These are phyloP conservation scores for Eucalyptus tenuipes DNA, from an alignment of 345 rosid species.

Conservation along the genomic window DNA sequence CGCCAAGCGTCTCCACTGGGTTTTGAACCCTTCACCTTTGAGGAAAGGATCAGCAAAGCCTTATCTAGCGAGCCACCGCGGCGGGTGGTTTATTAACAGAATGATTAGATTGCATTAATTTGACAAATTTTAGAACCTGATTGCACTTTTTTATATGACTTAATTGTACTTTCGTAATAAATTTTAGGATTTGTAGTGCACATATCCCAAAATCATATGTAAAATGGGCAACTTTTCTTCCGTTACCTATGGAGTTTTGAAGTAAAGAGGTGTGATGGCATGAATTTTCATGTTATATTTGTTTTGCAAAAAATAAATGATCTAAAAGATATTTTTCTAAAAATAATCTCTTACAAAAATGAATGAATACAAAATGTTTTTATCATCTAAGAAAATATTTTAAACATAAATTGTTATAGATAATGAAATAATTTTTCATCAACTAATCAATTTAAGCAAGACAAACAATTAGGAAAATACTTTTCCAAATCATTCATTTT, in stretches of 20 bases:
- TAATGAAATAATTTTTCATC: not conserved
- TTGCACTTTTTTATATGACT: rapidly evolving
- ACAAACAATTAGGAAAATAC: not conserved
- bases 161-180: rapidly evolving
- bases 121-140: no score
- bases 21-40: no score
- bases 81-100: rapidly evolving
- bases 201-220: no score
- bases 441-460: not conserved
- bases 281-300: not conserved
- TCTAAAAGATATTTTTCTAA: not conserved
- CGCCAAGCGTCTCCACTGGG: no score
- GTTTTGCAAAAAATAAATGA: not conserved
- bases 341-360: not conserved
- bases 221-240: not conserved
- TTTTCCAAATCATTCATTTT: not conserved
- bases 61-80: no score
- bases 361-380: not conserved
- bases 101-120: no score
- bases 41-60: no score
- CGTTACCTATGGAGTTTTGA: not conserved
- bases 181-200: no score
- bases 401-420: not conserved
- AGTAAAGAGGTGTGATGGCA: not conserved
- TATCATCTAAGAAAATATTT: not conserved